These are phyloP conservation scores for Boletus reticulatus DNA, from an alignment of 768 basidiomycete genomes.

Conservation along the genomic window DNA sequence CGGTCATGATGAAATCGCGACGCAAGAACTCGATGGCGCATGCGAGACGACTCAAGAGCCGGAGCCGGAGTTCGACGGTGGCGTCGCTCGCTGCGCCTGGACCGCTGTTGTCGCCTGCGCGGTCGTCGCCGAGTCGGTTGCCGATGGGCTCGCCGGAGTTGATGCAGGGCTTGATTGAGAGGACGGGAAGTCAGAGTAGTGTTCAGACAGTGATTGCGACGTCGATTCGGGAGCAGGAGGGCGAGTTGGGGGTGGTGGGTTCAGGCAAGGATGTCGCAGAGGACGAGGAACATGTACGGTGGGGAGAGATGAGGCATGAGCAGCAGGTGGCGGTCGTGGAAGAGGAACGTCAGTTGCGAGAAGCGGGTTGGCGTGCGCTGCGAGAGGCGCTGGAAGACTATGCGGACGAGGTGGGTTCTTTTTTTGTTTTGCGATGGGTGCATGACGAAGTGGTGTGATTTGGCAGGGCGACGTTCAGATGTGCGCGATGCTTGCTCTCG, in stretches of 20 bases:
- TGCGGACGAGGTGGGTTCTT: constrained; percentile 51
- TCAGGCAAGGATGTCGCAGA: constrained; percentile 27
- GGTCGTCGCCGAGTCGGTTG: constrained; percentile 11
- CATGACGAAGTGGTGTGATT: background rate
- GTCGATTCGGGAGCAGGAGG: constrained; percentile 41
- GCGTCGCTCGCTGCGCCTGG: constrained; percentile 51
- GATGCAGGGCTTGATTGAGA: constrained; percentile 27
- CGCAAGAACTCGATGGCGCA: constrained; percentile 29
- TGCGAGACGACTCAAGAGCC: constrained; percentile 29
- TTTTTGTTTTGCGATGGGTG: background rate
- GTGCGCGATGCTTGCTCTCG: constrained; percentile 67
- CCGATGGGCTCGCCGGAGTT: constrained; percentile 16
- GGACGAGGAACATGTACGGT: constrained; percentile 25
- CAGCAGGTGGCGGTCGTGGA: constrained; percentile 31
- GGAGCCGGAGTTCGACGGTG: constrained; percentile 68
- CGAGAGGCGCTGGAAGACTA: constrained; percentile 57
- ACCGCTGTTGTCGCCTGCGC: constrained; percentile 9
- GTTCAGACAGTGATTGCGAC: constrained; percentile 67
- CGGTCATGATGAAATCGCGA: constrained; percentile 11
- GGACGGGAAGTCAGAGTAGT: constrained; percentile 62
- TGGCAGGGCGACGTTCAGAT: constrained; percentile 75
- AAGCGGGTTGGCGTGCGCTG: constrained; percentile 57
- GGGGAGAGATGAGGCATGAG: constrained; percentile 26
- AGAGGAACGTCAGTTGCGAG: constrained; percentile 50
- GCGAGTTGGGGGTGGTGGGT: constrained; percentile 16